Percentiles rank a stretch among this genome's conserved stretches.
phyloP scores from a whole-genome alignment of 352 stramenopile species.

The Phytophthora boehmeriae region DNA sequence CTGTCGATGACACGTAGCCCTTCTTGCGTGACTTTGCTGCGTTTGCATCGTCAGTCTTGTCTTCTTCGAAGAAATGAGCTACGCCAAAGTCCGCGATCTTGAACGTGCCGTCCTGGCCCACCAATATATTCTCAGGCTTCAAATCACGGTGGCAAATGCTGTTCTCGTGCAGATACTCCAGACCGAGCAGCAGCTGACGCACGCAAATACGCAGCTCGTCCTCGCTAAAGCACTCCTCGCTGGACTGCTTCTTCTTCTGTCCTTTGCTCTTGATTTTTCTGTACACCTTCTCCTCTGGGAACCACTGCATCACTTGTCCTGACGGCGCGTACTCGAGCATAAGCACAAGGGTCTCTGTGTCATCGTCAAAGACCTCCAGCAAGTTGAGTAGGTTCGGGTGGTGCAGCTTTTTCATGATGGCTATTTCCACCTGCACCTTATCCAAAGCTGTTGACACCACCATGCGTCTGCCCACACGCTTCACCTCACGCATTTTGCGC shows the following conservation, averaged over 20 bases:
- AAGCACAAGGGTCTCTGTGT: constrained; percentile 81
- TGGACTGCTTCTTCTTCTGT: constrained; percentile 5
- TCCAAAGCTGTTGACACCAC: constrained; percentile 87
- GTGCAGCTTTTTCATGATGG: constrained; percentile 90
- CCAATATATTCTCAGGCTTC: constrained; percentile 87
- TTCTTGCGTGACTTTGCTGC: constrained; percentile 51
- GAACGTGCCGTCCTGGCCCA: constrained; percentile 65
- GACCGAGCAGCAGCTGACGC: constrained; percentile 72
- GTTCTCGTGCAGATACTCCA: constrained; percentile 88
- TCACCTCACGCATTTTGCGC: constrained; percentile 87
- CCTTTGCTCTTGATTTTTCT: constrained; percentile 25
- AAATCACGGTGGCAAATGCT: constrained; percentile 88
- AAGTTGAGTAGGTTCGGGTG: constrained; percentile 82
- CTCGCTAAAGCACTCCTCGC: constrained; percentile 50
- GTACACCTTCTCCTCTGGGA: constrained; percentile 62
- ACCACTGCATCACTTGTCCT: constrained; percentile 89
- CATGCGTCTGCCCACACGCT: constrained; percentile 80
- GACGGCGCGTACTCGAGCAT: constrained; percentile 86
- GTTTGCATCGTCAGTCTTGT: constrained; percentile 22
- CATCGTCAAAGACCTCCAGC: constrained; percentile 85
- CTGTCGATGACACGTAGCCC: constrained; percentile 78
- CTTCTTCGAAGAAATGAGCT: constrained; percentile 81
- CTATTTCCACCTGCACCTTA: constrained; percentile 89
- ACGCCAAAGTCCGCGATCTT: constrained; percentile 91
- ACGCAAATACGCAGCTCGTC: constrained; percentile 64